Conservation (phyloP, 495 filamentous ascomycete species). For the Wilcoxina mikolae region DNA sequence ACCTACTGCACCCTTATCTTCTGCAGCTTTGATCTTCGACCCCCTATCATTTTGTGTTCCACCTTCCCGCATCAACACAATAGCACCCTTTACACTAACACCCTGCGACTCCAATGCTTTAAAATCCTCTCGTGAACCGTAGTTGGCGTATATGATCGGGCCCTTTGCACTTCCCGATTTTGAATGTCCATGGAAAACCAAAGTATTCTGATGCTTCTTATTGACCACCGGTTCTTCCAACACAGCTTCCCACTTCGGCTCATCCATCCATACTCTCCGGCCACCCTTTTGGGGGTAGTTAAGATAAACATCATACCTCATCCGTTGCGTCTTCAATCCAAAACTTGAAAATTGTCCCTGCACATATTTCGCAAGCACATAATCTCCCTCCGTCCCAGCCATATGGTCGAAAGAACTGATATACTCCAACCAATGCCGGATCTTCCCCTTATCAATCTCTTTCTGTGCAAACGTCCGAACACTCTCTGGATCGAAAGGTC, state of each 20-base stretch:
- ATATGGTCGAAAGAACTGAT: constrained; percentile 71
- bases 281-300: constrained; percentile 74
- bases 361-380: constrained; percentile 64
- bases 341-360: constrained; percentile 54
- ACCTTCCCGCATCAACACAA: constrained; percentile 68
- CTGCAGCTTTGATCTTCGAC: constrained; percentile 79
- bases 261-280: constrained; percentile 63
- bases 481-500: constrained; percentile 47
- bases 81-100: constrained; percentile 59
- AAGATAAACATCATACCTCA: constrained; percentile 77
- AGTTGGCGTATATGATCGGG: constrained; percentile 87
- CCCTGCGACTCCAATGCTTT: constrained; percentile 51
- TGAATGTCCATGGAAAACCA: constrained; percentile 77
- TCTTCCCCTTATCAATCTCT: constrained; percentile 48
- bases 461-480: constrained; percentile 55
- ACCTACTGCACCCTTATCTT: constrained; percentile 66
- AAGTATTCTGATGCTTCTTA: constrained; percentile 45
- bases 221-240: constrained; percentile 55
- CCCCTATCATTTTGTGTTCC: constrained; percentile 57
- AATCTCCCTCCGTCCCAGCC: constrained; percentile 82
- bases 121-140: constrained; percentile 75
- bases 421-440: constrained; percentile 54
- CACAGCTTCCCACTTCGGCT: constrained; percentile 62
- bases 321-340: constrained; percentile 53
- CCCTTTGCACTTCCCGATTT: constrained; percentile 79